phyloP scores from a whole-genome alignment of 2,329 filamentous ascomycete genomes.

The Arthrobotrys pseudoclavata region DNA sequence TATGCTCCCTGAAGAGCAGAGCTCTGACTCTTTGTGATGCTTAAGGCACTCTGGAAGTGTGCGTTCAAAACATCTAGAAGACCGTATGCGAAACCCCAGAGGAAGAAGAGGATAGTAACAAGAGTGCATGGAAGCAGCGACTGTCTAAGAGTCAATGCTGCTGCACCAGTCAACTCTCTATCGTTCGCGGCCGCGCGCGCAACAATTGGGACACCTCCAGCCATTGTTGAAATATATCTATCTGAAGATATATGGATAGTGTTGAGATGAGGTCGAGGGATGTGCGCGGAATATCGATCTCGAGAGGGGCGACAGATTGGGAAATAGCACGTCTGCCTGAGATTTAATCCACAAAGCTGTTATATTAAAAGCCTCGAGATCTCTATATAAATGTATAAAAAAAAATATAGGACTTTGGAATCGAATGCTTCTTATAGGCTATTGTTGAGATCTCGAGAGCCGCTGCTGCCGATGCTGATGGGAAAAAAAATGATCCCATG shows the following conservation, averaged over 20 bases:
- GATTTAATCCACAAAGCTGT: neutral
- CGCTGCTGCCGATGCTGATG: conserved; percentile 41
- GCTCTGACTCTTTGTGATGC: conserved; percentile 72
- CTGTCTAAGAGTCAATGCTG: conserved; percentile 76
- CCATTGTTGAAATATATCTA: conserved; percentile 38
- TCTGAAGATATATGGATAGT: neutral
- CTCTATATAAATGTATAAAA: conserved; percentile 4
- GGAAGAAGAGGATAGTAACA: conserved; percentile 76
- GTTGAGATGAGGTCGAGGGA: conserved; percentile 19
- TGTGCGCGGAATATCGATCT: conserved; percentile 28
- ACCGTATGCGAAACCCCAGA: conserved; percentile 73
- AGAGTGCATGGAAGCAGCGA: conserved; percentile 77
- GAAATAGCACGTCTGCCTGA: conserved; percentile 27
- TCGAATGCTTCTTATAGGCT: neutral
- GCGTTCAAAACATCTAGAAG: conserved; percentile 70
- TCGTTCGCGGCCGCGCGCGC: conserved; percentile 57
- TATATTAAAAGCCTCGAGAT: neutral
- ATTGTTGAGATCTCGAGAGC: conserved; percentile 5
- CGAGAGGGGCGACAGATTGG: conserved; percentile 17
- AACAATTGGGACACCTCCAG: conserved; percentile 54
- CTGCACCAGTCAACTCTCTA: conserved; percentile 69
- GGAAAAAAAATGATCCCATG: neutral
- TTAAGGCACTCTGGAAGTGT: conserved; percentile 73
- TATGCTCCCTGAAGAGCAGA: conserved; percentile 76
- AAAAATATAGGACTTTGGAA: conserved; percentile 1